Evolutionary conservation across 768 basidiomycete genomes (phyloP), one percentile per base, ranked within the genome.

Genomic region (Leucogyrophana mollusca): DNA sequence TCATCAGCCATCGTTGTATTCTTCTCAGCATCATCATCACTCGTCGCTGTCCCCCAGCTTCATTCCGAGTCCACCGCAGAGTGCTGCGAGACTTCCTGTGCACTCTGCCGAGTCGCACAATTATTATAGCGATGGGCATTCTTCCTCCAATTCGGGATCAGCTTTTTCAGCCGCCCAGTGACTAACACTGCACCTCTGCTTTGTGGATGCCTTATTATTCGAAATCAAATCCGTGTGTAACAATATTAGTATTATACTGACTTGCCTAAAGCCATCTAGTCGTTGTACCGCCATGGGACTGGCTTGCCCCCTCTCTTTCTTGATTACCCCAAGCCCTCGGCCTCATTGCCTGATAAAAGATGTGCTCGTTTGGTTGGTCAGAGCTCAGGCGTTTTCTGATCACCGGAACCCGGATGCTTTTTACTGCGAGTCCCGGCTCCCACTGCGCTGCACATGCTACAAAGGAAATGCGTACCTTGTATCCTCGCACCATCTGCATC

Each of bases 241-340:
- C 60, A 59, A 46, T 65, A 62, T 56, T 62, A 62, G 57, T 62
- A 62, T 60, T 45, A 53, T 64, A 61, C 61, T 53, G 61, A 66
- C 59, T 57, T 56, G 54, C 46, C 51, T 60, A 60, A 60, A 57
- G 50, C 58, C 51, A 53, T 47, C 57, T 62, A 65, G 60, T 64
- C 44, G 43, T 48, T 52, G 40, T 45, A 39, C 43, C 40, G 25
- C 39, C 39, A 21, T 17, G 6, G 27, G 27, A 30, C 27, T 7
- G 27, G 13, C 27, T 35, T 8, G 34, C 14, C 17, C 13, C 23
- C 35, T 20, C 22, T 21, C 34, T 27, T 37, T 52, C 43, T 44
- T 49, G 44, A 42, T 62, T 65, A 67, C 51, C 56, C 40, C 22
- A 30, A 27, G 20, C 47, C 23, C 47, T 44, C 46, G 40, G 49